Evolutionary conservation across 176 grass and related monocot genomes (phyloP).

Genomic region (Rhipidocladum racemiflorum): DNA sequence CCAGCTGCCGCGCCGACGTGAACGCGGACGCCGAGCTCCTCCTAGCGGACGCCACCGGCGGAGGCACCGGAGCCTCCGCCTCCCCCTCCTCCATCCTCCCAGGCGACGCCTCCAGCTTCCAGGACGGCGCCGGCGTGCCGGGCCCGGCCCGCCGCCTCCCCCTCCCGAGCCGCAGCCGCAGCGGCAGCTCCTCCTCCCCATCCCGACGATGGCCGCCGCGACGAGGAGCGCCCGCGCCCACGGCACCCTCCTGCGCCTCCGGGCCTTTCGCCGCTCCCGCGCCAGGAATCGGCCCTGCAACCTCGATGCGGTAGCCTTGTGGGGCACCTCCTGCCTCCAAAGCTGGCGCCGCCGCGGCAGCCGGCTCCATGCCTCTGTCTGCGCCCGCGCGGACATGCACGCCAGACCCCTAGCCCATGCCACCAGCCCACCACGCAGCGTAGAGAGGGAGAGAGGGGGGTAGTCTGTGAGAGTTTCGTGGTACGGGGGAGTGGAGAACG

Average conservation of each 20-base stretch:
- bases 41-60: slow-evolving; percentile 18
- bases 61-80: background rate
- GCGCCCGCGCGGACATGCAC: slow-evolving; percentile 6
- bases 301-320: slow-evolving; percentile 27
- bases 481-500: no score
- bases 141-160: slow-evolving; percentile 38
- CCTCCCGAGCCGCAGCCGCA: slow-evolving; percentile 45
- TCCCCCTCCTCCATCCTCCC: slow-evolving; percentile 5
- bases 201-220: background rate
- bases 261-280: slow-evolving; percentile 3
- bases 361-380: slow-evolving; percentile 28
- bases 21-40: slow-evolving; percentile 53
- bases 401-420: background rate
- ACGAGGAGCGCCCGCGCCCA: background rate
- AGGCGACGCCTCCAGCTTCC: slow-evolving; percentile 62
- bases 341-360: background rate
- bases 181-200: slow-evolving; percentile 19
- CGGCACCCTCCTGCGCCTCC: background rate
- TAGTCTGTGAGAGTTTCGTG: background rate
- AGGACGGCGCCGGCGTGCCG: slow-evolving; percentile 56
- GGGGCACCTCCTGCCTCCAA: slow-evolving; percentile 11
- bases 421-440: background rate
- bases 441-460: background rate
- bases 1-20: slow-evolving; percentile 75
- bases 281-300: slow-evolving; percentile 27